Evolutionary conservation across 108 stramenopile genomes (phyloP).

Genomic region (Pseudonitzschia delicatissima): DNA sequence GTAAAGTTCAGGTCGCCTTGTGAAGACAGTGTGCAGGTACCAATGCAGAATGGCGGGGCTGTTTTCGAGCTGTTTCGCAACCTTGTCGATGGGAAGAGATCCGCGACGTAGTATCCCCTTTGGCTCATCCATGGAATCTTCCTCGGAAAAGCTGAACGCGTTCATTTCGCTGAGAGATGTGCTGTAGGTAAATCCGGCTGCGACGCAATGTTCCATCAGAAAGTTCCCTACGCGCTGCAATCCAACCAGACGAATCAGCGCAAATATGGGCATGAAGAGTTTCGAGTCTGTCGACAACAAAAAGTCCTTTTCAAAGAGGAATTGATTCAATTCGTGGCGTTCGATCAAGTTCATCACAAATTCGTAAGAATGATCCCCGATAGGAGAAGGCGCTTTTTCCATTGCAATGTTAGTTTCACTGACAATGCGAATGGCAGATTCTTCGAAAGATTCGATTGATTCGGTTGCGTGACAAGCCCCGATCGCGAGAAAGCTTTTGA

Average conservation of each 20-base stretch:
- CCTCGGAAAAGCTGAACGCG: not conserved
- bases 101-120: conserved; percentile 22
- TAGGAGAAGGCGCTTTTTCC: conserved; percentile 1
- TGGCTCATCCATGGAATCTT: not conserved
- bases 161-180: not conserved
- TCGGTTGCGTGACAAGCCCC: conserved; percentile 48
- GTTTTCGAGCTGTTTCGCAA: conserved; percentile 55
- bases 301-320: conserved; percentile 50
- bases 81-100: conserved; percentile 65
- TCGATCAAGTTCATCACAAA: conserved; percentile 62
- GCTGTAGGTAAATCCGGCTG: conserved; percentile 34
- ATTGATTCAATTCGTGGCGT: conserved; percentile 58
- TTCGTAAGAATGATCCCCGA: conserved; percentile 31
- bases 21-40: conserved; percentile 74
- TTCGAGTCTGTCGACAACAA: conserved; percentile 22
- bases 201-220: conserved; percentile 70
- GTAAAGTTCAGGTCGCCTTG: conserved; percentile 67
- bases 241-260: conserved; percentile 68
- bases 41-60: conserved; percentile 70
- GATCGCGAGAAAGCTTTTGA: conserved; percentile 60
- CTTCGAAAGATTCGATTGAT: conserved; percentile 47
- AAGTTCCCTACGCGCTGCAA: conserved; percentile 52
- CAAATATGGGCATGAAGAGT: conserved; percentile 45
- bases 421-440: conserved; percentile 33
- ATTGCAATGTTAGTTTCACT: not conserved